These are phyloP conservation scores for Nakaseomyces sp. DNA, from an alignment of 1,139 yeast species.

Conservation along the genomic window DNA sequence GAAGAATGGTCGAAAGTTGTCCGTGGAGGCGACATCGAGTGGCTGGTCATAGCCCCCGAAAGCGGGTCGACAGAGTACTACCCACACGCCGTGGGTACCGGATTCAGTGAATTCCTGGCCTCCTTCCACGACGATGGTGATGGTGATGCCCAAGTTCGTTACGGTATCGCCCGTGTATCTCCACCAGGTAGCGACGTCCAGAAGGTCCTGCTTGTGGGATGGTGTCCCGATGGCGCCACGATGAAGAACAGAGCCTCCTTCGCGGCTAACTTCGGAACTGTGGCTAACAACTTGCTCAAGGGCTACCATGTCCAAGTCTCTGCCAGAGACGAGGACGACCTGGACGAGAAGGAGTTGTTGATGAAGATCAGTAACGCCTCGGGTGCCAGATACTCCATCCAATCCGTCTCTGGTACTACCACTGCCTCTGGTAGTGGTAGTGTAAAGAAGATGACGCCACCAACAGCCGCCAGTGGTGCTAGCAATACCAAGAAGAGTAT, in stretches of 20 bases:
- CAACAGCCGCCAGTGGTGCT: slow-evolving; percentile 8
- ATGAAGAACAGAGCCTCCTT: slow-evolving; percentile 64
- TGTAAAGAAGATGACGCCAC: slow-evolving; percentile 41
- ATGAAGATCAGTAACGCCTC: slow-evolving; percentile 81
- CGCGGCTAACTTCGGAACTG: slow-evolving; percentile 68
- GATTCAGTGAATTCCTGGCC: slow-evolving; percentile 67
- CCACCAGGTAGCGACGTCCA: slow-evolving; percentile 86
- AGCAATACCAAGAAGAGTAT: slow-evolving; percentile 8
- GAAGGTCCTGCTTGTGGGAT: slow-evolving; percentile 78
- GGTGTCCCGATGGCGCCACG: slow-evolving; percentile 90
- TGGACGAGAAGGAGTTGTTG: slow-evolving; percentile 68
- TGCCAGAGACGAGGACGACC: slow-evolving; percentile 89
- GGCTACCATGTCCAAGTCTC: slow-evolving; percentile 95
- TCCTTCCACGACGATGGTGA: slow-evolving; percentile 65
- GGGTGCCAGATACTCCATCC: slow-evolving; percentile 87
- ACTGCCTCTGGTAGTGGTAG: slow-evolving; percentile 40
- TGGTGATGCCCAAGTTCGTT: slow-evolving; percentile 51
- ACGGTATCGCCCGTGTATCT: slow-evolving; percentile 78
- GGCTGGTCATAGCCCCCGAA: slow-evolving; percentile 54
- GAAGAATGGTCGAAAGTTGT: slow-evolving; percentile 56
- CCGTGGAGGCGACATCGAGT: slow-evolving; percentile 47
- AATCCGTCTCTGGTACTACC: slow-evolving; percentile 31
- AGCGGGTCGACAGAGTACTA: slow-evolving; percentile 43
- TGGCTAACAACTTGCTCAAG: slow-evolving; percentile 49
- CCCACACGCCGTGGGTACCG: slow-evolving; percentile 50